Conservation (phyloP, 345 rosid genomes). For the Eucalyptus tenuipes region DNA sequence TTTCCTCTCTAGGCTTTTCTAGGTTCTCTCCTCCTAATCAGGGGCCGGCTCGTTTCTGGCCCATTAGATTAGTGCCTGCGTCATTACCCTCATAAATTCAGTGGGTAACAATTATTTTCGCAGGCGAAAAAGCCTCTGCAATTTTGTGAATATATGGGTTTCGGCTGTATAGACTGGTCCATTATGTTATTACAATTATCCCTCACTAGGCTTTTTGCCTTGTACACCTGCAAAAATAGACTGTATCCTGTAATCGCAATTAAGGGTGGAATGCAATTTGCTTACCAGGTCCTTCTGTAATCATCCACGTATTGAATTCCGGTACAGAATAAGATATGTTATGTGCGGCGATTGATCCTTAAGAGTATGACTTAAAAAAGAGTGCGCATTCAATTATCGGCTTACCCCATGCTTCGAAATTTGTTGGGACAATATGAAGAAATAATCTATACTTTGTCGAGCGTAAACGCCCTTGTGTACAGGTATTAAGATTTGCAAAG, state of each 20-base stretch:
- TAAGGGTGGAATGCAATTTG: background rate
- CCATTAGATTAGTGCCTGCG: slow-evolving; percentile 26
- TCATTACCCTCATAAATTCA: background rate
- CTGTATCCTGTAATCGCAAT: background rate
- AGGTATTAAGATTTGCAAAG: background rate
- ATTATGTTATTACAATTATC: background rate
- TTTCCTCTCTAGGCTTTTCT: slow-evolving; percentile 4
- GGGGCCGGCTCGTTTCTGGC: slow-evolving; percentile 15
- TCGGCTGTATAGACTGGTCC: background rate
- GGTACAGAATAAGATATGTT: background rate
- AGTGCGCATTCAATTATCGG: background rate
- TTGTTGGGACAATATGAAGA: background rate
- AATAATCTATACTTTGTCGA: background rate
- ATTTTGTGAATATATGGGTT: slow-evolving; percentile 39
- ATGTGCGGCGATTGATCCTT: background rate
- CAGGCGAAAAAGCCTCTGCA: slow-evolving; percentile 25
- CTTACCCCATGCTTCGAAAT: background rate
- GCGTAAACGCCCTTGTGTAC: background rate
- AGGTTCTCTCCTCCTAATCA: background rate
- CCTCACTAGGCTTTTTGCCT: background rate
- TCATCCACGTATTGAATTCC: background rate
- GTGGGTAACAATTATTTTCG: slow-evolving; percentile 30
- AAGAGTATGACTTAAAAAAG: background rate
- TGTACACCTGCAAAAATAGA: background rate
- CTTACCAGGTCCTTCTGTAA: background rate